Base-by-base conservation (phyloP, 2,329 filamentous ascomycete species). In the Graphilbum sp. region DNA sequence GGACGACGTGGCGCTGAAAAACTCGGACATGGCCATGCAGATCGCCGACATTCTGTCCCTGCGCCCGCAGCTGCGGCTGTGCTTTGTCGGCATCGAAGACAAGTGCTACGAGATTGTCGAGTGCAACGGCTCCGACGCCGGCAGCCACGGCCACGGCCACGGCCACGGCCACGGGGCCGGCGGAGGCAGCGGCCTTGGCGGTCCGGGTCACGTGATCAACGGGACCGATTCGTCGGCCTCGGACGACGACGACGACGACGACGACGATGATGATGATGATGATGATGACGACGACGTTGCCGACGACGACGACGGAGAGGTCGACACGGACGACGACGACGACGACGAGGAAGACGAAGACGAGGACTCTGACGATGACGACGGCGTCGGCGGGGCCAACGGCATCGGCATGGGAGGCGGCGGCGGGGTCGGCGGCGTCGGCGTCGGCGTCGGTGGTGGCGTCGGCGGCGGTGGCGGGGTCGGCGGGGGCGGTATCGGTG, bases 61-160 rank as follows among this genome's bases (percentile, higher is more conserved):
- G 15, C 69, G 80, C 5, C 79, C 80, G 0, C 80, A 87, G 47
- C 70, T 87, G 20, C 75, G 79, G 49, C 64, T 90, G 13, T 83
- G 76, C 54, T 88, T 87, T 50, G 68, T 88, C 47, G 84, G 79
- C 16, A 71, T 90, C 38, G 67, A 67, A n/a, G 63, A 62, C 31
- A 87, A 86, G 54, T 90, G 84, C 55, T 90, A 82, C 50, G 83
- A 90, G 53, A 79, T 90, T 24, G 57, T 86, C 8, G 83, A 90
- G 53, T 67, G 35, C 59, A 59, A 3, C n/a, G 32, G n/a, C 18
- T 49, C 45, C 23, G 50, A 50, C 13, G 47, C 44, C 32, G 46
- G 50, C 24, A 35, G 40, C 15, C 35, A 40, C 8, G 40, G 32
- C 17, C 49, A 45, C 21, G 49, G 50, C n/a, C 46, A 43, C 27